Base-by-base conservation (phyloP, 164 flowering plant species). In the Chimonanthus salicifolius region DNA sequence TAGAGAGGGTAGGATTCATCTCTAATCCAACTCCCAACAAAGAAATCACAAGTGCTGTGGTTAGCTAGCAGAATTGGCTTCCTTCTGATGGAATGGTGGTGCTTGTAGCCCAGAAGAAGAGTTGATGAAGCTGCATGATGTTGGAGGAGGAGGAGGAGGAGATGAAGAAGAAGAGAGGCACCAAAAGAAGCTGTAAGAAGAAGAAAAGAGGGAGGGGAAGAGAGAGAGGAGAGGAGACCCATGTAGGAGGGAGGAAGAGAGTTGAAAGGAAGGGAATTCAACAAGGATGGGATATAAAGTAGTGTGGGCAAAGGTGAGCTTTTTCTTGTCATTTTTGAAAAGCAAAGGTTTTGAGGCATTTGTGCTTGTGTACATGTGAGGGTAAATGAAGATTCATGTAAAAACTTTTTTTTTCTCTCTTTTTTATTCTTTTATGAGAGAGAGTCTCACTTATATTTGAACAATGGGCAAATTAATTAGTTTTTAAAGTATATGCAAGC, bases 1-100 rank as follows among this genome's bases (percentile, higher is more conserved):
- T 91, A 92, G 1, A 85, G 7, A 0, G 97, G 97, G 80, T 87
- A 86, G 0, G 84, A 69, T 3, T 89, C 86, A 72, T 95, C 99
- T 6, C 77, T 76, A 49, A 90, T 86, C 99, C 99, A 92, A 70
- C 80, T 83, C 18, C 99, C 97, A 0, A 64, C 64, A 74, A 86
- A 92, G 74, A 91, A 70, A 48, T 89, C 75, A 68, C 97, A 92
- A 3, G 76, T 73, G 58, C 84, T 85, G 69, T 74, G 83, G 74
- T 89, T 90, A 48, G 83, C 73, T 65, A 64, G 81, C 13, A 84
- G 62, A 71, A 76, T 67, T 33, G 89, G 88, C 10, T 73, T 73
- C 9, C 72, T 72, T 48, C 76, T 72, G 66, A 78, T 77, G 44
- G 44, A 18, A 0, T 45, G 72, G 44, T 65, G 76, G 71, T 75